Base-by-base conservation (phyloP, 2,329 filamentous ascomycete genomes). In the Dendrostoma leiphaemia region DNA sequence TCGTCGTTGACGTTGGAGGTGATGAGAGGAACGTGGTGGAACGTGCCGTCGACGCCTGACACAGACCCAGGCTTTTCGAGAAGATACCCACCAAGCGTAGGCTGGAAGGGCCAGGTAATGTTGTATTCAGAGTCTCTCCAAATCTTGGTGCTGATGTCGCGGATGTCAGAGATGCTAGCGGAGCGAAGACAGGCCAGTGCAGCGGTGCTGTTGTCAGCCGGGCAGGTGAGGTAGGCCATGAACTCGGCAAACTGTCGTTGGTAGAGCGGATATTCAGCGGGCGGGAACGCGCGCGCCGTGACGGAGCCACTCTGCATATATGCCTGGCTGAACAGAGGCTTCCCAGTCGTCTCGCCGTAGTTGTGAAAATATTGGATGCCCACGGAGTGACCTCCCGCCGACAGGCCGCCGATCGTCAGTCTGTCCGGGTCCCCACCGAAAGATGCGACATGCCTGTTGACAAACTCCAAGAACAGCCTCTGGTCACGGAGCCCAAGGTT, bases 21-120 rank as follows among this genome's bases (percentile, higher is more conserved):
- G n/a, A 73, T 67, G 0, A 64, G 64, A 1, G 70, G 71, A 0
- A 73, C 63, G 17, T 66, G 65, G 54, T 67, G 68, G 54, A 73
- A 73, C 1, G 66, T 70, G 3, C 63, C 68, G 6, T 73, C 69
- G n/a, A 66, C 65, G 43, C 62, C 71, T 56, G 62, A 71, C 56
- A 60, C 69, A 0, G 75, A 78, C 17, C 76, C 76, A 5, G 71
- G 67, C 51, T 76, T 77, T 59, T 79, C 75, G 3, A 79, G 65
- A 0, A 78, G 53, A 0, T 72, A 72, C 0, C 75, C 76, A 0
- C 74, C 74, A 0, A 75, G 73, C 0, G 72, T 71, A 1, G 76
- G 76, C 48, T 79, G 76, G 63, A 75, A 79, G 0, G 76, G 75
- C 76, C 76, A 79, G 0, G 73, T 78, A 24, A 74, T 63, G 34